Percentiles rank a stretch among this genome's conserved stretches.
Conservation (phyloP, 2,329 filamentous ascomycete genomes). For the Ophiostoma sp. region DNA sequence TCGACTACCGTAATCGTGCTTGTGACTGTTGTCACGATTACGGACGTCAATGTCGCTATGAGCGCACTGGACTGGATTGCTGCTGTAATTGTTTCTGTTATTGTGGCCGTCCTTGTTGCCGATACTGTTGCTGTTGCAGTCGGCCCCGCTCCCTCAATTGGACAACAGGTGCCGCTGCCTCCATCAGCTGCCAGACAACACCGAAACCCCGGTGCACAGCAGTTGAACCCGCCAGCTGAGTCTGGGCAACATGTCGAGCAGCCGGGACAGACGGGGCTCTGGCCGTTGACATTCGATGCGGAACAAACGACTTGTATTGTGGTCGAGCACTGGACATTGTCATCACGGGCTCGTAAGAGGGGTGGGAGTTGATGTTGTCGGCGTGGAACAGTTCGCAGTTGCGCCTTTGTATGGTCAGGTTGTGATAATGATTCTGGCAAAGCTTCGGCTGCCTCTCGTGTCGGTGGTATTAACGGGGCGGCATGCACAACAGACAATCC, state of each 20-base stretch:
- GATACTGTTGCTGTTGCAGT: not conserved
- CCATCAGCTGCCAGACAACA: constrained; percentile 18
- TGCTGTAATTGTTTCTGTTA: not conserved
- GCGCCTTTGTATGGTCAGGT: not conserved
- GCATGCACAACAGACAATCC: constrained; percentile 26
- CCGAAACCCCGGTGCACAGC: constrained; percentile 19
- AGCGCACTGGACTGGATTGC: not conserved
- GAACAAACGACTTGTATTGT: constrained; percentile 14
- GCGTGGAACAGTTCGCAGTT: not conserved
- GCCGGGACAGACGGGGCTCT: constrained; percentile 20
- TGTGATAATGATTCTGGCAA: not conserved
- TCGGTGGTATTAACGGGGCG: not conserved
- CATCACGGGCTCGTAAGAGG: not conserved
- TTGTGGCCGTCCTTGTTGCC: constrained; percentile 16
- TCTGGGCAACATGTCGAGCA: constrained; percentile 28
- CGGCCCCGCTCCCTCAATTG: not conserved
- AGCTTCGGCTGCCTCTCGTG: not conserved
- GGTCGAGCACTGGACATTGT: constrained; percentile 8
- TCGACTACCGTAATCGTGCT: constrained; percentile 35
- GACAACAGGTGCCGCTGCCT: constrained; percentile 16
- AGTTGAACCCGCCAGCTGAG: constrained; percentile 21
- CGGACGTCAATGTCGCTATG: constrained; percentile 21
- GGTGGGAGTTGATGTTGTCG: not conserved
- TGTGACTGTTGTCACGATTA: constrained; percentile 30
- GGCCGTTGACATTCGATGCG: constrained; percentile 22